Percentiles rank a stretch among this genome's conserved stretches.
These are phyloP conservation scores for Pichia cephalocereana DNA, from an alignment of 805 yeast species.

Conservation along the genomic window DNA sequence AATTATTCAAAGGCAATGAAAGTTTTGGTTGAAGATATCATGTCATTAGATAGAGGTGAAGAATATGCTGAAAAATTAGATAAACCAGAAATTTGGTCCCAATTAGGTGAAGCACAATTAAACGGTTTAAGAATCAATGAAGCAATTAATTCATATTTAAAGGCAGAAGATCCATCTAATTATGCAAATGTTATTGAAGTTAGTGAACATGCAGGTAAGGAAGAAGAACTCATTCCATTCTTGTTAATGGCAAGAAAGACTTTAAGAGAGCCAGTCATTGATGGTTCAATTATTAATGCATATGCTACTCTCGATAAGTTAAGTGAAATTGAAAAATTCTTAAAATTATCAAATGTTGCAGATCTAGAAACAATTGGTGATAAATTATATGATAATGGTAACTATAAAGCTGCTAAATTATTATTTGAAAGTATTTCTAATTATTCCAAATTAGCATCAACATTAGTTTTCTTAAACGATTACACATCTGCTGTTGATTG, in stretches of 20 bases:
- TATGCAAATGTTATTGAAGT: slow-evolving; percentile 88
- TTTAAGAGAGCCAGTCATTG: slow-evolving; percentile 84
- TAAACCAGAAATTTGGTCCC: slow-evolving; percentile 83
- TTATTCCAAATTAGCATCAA: slow-evolving; percentile 94
- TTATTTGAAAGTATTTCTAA: slow-evolving; percentile 81
- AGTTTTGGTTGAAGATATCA: slow-evolving; percentile 84
- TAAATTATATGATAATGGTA: slow-evolving; percentile 66
- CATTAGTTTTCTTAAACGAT: slow-evolving; percentile 83
- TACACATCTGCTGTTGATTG: slow-evolving; percentile 97
- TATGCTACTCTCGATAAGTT: slow-evolving; percentile 73
- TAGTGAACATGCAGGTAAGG: slow-evolving; percentile 92
- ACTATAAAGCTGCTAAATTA: slow-evolving; percentile 89
- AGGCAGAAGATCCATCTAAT: slow-evolving; percentile 86
- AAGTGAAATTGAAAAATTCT: slow-evolving; percentile 74
- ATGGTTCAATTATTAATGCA: slow-evolving; percentile 82
- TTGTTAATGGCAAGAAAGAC: slow-evolving; percentile 87
- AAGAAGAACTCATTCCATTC: slow-evolving; percentile 82
- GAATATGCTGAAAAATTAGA: slow-evolving; percentile 86
- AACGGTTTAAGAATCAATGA: slow-evolving; percentile 89
- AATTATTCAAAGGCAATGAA: slow-evolving; percentile 70
- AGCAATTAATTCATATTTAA: slow-evolving; percentile 84
- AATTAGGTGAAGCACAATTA: slow-evolving; percentile 91
- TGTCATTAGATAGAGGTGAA: slow-evolving; percentile 93
- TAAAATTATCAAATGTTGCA: slow-evolving; percentile 85
- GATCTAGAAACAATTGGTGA: slow-evolving; percentile 90